A percentile compares a stretch with the other conserved stretches of the same genome.
Evolutionary conservation across 1,139 yeast species (phyloP).

Genomic region (Scheffersomyces stambukii): DNA sequence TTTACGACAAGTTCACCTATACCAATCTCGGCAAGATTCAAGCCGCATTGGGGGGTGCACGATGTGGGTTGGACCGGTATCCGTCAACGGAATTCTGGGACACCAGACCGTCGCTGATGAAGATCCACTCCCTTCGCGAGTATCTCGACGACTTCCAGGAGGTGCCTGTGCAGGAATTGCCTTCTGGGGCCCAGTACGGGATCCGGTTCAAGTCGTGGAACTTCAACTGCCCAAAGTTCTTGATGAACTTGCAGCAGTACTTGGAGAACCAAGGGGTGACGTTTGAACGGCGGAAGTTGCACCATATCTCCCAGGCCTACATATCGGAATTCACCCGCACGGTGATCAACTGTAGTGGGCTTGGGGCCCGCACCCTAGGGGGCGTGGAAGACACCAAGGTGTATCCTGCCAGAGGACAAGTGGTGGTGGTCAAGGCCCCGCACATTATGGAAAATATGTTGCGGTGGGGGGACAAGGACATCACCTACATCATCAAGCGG

Average conservation of each 20-base stretch:
- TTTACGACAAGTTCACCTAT: constrained; percentile 55
- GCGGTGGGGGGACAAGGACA: constrained; percentile 49
- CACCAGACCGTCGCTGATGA: constrained; percentile 33
- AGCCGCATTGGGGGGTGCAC: constrained; percentile 44
- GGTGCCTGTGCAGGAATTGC: constrained; percentile 30
- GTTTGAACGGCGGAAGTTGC: constrained; percentile 39
- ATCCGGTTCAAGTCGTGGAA: constrained; percentile 56
- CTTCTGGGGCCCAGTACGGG: constrained; percentile 50
- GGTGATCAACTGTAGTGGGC: constrained; percentile 69
- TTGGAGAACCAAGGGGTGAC: constrained; percentile 45
- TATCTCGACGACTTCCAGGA: constrained; percentile 44
- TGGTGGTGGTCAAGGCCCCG: constrained; percentile 57
- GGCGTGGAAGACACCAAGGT: constrained; percentile 53
- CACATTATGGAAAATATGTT: constrained; percentile 45
- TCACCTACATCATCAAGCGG: constrained; percentile 68
- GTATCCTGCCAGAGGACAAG: constrained; percentile 69
- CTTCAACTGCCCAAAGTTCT: constrained; percentile 62
- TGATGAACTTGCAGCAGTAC: constrained; percentile 40
- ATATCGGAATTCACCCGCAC: constrained; percentile 29
- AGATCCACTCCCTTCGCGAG: constrained; percentile 39
- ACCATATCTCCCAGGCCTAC: constrained; percentile 55
- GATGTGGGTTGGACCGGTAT: constrained; percentile 51
- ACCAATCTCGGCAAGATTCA: constrained; percentile 41
- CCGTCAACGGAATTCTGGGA: constrained; percentile 58
- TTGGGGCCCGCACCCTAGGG: constrained; percentile 53